Conservation (phyloP, 768 basidiomycete genomes). For the Peribolospora baueri region DNA sequence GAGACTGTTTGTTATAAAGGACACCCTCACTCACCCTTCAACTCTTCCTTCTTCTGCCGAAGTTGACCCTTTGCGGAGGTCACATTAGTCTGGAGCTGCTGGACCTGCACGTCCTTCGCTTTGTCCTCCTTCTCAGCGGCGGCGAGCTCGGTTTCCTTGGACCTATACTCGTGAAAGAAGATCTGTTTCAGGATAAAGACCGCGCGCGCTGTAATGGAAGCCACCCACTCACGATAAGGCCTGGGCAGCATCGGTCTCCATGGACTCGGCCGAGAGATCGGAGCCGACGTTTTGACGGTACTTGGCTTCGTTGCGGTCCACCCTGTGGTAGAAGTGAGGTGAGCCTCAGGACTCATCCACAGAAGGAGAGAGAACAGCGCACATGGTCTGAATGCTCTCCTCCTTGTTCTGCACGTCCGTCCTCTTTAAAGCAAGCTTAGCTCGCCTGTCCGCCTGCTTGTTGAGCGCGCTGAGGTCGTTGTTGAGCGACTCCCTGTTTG, state of each 20-base stretch:
- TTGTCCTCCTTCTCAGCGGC: conserved; percentile 26
- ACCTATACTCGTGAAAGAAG: conserved; percentile 23
- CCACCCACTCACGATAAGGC: conserved; percentile 28
- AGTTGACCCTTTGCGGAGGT: conserved; percentile 37
- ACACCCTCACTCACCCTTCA: conserved; percentile 29
- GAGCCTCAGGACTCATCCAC: not conserved
- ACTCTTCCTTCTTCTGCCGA: conserved; percentile 35
- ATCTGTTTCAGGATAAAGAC: not conserved
- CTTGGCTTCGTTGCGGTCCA: conserved; percentile 36
- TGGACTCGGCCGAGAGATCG: conserved; percentile 34
- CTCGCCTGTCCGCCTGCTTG: conserved; percentile 53
- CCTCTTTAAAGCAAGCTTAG: conserved; percentile 50
- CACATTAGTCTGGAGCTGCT: conserved; percentile 38
- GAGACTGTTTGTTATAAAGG: not conserved
- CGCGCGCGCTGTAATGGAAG: not conserved
- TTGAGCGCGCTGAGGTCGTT: conserved; percentile 45
- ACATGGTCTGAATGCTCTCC: conserved; percentile 43
- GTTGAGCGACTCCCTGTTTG: conserved; percentile 42
- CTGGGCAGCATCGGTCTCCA: conserved; percentile 49
- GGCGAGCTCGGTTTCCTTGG: conserved; percentile 39
- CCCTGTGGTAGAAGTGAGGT: conserved; percentile 22
- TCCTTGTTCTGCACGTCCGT: conserved; percentile 40
- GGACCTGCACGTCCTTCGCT: conserved; percentile 32
- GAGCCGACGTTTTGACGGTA: conserved; percentile 41
- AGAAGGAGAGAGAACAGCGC: conserved; percentile 14